These are phyloP conservation scores for Sordariomycetes sp. DNA, from an alignment of 2,329 filamentous ascomycete genomes.

Conservation along the genomic window DNA sequence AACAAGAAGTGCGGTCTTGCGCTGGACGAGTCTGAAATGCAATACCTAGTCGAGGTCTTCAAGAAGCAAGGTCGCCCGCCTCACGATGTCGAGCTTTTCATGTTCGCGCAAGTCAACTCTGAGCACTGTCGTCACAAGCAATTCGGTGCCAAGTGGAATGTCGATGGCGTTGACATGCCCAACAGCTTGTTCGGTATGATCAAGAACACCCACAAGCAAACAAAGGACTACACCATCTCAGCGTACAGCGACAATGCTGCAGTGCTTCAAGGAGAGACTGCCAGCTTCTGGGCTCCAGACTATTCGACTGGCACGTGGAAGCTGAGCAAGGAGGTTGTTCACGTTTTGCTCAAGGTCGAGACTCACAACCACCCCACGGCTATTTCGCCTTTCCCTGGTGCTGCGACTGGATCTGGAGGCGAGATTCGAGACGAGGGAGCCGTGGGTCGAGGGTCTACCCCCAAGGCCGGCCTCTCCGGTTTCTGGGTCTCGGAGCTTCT, in stretches of 20 bases:
- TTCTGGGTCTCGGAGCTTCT: constrained; percentile 93
- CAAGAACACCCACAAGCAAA: constrained; percentile 80
- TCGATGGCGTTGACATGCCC: constrained; percentile 74
- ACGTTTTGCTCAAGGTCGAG: constrained; percentile 90
- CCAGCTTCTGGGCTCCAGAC: constrained; percentile 72
- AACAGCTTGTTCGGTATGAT: constrained; percentile 94
- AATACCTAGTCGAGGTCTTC: constrained; percentile 71
- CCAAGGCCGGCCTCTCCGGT: constrained; percentile 84
- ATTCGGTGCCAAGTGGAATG: constrained; percentile 95
- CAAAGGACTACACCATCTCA: constrained; percentile 76
- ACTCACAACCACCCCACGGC: constrained; percentile 97
- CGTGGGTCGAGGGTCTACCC: constrained; percentile 83
- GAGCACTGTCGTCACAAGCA: constrained; percentile 84
- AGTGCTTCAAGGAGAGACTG: constrained; percentile 45
- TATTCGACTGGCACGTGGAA: constrained; percentile 81
- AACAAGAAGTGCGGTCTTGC: constrained; percentile 80
- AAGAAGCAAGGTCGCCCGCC: constrained; percentile 46
- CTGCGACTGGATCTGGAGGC: constrained; percentile 89
- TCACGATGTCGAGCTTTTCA: constrained; percentile 92
- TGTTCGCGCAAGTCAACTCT: constrained; percentile 99
- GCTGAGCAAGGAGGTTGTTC: constrained; percentile 75
- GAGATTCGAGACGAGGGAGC: constrained; percentile 94
- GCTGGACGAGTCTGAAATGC: constrained; percentile 80
- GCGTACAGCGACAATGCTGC: constrained; percentile 98
- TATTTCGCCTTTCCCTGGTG: constrained; percentile 85